Evolutionary conservation across 805 yeast species (phyloP), one percentile per base, ranked within the genome.

Genomic region (Yarrowia sp.): DNA sequence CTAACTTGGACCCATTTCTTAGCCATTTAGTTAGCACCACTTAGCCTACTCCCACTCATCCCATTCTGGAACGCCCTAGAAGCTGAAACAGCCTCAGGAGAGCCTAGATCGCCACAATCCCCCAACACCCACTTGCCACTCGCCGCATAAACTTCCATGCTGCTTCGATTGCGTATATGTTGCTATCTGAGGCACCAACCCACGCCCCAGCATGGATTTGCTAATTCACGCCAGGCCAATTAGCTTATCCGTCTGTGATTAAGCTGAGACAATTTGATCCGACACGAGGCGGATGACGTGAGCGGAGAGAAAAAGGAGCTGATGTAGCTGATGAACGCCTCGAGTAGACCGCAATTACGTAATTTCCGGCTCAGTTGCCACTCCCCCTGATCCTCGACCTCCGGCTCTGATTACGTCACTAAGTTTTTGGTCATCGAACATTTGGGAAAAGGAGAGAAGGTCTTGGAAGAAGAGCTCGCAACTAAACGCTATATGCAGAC

Each of bases 401-500:
- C 25, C 2, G 3, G 3, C 14, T 6, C 21, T n/a, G n/a, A 32
- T 47, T 33, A 47, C 56, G 38, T 47, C 56, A 44, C 29, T 24
- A 44, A 29, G 51, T 44, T 44, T 18, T 3, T 18, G 7, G 21
- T 27, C 29, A 33, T 47, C 56, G 56, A 47, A 47, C 56, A 32
- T 47, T n/a, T 29, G 22, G 31, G 56, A 47, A 47, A 47, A n/a
- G 9, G 41, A 10, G 12, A 47, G 56, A 47, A 47, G 56, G 56
- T 47, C 56, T 47, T 47, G 56, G 56, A 47, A 47, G 10, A 47
- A 47, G 39, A 31, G 39, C 29, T 21, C 19, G 32, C 41, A 21
- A 6, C 13, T 19, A 22, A 47, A 47, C 39, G 24, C 39, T 32
- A 32, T 31, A 47, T 29, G 36, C 25, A 47, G 19, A n/a, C n/a